These are phyloP conservation scores for Backusella liffmaniae DNA, from an alignment of 192 early-diverging fungal species.

Conservation along the genomic window DNA sequence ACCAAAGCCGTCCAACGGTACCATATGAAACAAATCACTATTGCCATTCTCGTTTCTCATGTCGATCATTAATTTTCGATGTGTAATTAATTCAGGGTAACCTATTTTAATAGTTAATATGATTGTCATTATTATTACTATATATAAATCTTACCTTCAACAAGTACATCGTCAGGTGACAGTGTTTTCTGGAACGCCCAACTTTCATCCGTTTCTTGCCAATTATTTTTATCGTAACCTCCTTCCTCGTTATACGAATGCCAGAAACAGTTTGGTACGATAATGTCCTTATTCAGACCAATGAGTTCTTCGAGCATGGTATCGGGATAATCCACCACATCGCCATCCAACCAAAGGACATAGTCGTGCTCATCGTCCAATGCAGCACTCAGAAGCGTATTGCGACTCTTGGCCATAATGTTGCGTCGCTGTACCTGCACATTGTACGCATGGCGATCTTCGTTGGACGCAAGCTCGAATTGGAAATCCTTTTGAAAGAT, in stretches of 20 bases:
- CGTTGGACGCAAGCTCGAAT: conserved; percentile 40
- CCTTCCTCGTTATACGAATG: conserved; percentile 46
- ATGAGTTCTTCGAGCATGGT: conserved; percentile 60
- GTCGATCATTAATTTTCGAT: conserved; percentile 45
- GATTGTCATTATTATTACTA: background rate
- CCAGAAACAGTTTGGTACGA: conserved; percentile 56
- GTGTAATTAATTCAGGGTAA: conserved; percentile 40
- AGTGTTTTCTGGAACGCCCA: conserved; percentile 41
- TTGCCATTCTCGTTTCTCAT: conserved; percentile 22
- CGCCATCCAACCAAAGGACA: conserved; percentile 74
- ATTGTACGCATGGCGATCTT: conserved; percentile 54
- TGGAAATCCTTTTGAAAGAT: conserved; percentile 60
- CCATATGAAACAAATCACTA: conserved; percentile 34
- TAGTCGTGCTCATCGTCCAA: conserved; percentile 56
- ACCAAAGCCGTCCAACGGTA: conserved; percentile 66
- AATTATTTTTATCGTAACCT: conserved; percentile 67
- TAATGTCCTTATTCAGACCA: conserved; percentile 60
- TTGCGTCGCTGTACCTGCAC: conserved; percentile 56
- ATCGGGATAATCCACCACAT: conserved; percentile 63
- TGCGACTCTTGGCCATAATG: conserved; percentile 62
- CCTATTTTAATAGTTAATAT: conserved; percentile 25
- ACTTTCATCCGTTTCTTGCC: conserved; percentile 60
- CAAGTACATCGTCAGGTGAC: conserved; percentile 37
- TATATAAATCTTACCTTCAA: conserved; percentile 42
- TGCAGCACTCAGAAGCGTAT: conserved; percentile 54